Evolutionary conservation across 805 yeast species (phyloP), one percentile per base, ranked within the genome.

Genomic region (Ogataea paradorogensis): DNA sequence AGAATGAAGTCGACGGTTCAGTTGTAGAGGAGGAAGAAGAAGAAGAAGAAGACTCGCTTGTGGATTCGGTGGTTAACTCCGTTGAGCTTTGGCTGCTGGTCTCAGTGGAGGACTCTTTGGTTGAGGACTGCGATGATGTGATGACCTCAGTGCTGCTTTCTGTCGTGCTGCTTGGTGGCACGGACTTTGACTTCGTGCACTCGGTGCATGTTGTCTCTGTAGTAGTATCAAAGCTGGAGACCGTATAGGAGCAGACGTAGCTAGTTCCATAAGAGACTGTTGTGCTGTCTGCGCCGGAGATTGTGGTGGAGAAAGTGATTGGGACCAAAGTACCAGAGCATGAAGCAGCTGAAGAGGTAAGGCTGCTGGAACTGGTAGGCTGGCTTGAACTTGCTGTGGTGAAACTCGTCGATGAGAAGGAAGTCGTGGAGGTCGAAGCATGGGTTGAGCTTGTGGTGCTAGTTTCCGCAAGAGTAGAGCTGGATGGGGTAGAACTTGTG

Each of bases 151-250:
- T 27, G 15, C 29, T 27, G 15, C 14, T 11, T 15, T 27, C 31
- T 20, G 33, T 21, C 15, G 33, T 30, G 33, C 15, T 11, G 25
- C 2, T 21, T 9, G 26, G 18, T 13, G 33, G 7, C 4, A 14
- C 9, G 13, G 25, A 18, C 11, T 22, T 20, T 21, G 38, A 10
- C 33, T 37, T 23, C 25, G 25, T 25, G 46, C 39, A 35, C 27
- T 24, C 27, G 20, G 33, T 30, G 31, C 46, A 35, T 22, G 43
- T 27, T 15, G 42, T 31, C 24, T 41, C 38, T 15, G 41, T 39
- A 15, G 40, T 35, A 15, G 41, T 27, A 15, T 23, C 32, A 9
- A 22, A 27, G 27, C 31, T 18, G 34, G 42, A 31, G 15, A 21
- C 40, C 15, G 35, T 26, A 16, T 18, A 16, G 2, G 18, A 15